Conservation (phyloP, 495 filamentous ascomycete species). For the Patellaria atrata region DNA sequence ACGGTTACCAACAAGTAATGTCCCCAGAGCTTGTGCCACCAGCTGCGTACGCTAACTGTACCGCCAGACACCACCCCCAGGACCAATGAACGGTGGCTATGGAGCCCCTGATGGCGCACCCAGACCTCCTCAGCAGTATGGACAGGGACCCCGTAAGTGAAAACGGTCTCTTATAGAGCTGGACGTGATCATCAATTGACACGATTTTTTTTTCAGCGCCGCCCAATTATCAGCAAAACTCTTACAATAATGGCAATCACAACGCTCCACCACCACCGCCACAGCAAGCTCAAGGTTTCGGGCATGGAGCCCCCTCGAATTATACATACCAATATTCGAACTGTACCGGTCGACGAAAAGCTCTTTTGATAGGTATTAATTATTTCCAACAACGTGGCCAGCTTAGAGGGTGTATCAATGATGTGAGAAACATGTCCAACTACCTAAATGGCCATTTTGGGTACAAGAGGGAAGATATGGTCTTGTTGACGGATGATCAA, state of each 20-base stretch:
- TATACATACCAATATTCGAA: conserved; percentile 85
- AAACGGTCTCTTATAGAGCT: conserved; percentile 2
- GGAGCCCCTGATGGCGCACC: conserved; percentile 8
- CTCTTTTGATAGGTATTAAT: conserved; percentile 91
- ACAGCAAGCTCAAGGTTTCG: conserved; percentile 48
- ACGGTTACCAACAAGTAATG: conserved; percentile 35
- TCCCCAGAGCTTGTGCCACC: not conserved
- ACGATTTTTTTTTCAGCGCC: too few species aligned
- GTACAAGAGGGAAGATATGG: conserved; percentile 96
- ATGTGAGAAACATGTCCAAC: conserved; percentile 92
- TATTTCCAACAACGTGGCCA: conserved; percentile 91
- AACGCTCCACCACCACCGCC: conserved; percentile 46
- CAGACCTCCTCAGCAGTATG: conserved; percentile 20
- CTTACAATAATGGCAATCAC: conserved; percentile 19
- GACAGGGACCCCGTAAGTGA: conserved; percentile 10
- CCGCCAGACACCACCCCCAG: too few species aligned
- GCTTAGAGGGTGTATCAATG: conserved; percentile 91
- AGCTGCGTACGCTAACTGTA: too few species aligned
- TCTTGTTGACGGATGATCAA: conserved; percentile 92
- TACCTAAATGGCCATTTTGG: conserved; percentile 85
- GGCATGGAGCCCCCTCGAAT: conserved; percentile 58
- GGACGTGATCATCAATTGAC: conserved; percentile 7
- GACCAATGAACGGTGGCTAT: conserved; percentile 4
- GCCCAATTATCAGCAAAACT: conserved; percentile 17
- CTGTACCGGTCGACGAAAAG: conserved; percentile 83